Evolutionary conservation across 495 filamentous ascomycete species (phyloP).

Genomic region (Pyrenula aspistea): DNA sequence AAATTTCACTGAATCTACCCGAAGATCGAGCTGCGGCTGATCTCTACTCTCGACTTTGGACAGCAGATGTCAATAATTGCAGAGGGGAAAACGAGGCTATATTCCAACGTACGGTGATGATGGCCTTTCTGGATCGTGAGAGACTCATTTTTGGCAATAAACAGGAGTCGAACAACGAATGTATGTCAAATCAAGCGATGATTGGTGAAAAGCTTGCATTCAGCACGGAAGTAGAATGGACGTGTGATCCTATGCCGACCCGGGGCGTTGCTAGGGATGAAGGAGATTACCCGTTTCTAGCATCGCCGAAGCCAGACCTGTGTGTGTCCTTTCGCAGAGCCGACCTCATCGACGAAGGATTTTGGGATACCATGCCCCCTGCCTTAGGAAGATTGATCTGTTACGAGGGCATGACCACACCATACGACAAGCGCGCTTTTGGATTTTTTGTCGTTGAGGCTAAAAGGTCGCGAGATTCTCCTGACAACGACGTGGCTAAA

Average conservation of each 20-base stretch:
- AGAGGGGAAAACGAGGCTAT: constrained; percentile 5
- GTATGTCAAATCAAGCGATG: background rate
- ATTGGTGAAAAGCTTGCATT: constrained; percentile 1
- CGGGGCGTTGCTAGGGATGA: background rate
- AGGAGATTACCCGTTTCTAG: background rate
- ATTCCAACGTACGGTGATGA: constrained; percentile 9
- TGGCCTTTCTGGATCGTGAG: constrained; percentile 6
- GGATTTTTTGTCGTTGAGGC: constrained; percentile 5
- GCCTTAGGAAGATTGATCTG: constrained; percentile 1
- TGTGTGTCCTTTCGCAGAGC: background rate
- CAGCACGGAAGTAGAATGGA: constrained; percentile 6
- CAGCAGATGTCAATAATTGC: constrained; percentile 4
- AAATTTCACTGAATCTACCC: background rate
- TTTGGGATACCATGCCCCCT: background rate
- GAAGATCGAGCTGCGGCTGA: background rate
- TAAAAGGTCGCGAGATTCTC: background rate
- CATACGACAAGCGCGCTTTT: background rate
- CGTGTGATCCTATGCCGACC: constrained; percentile 5
- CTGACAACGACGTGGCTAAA: background rate
- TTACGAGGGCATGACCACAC: background rate
- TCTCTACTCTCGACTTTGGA: constrained; percentile 1
- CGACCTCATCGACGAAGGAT: background rate
- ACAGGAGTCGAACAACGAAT: background rate
- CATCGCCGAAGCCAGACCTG: constrained; percentile 1
- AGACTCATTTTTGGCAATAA: constrained; percentile 1